Evolutionary conservation across 2,329 filamentous ascomycete species (phyloP).

Genomic region (Apiospora hydei): DNA sequence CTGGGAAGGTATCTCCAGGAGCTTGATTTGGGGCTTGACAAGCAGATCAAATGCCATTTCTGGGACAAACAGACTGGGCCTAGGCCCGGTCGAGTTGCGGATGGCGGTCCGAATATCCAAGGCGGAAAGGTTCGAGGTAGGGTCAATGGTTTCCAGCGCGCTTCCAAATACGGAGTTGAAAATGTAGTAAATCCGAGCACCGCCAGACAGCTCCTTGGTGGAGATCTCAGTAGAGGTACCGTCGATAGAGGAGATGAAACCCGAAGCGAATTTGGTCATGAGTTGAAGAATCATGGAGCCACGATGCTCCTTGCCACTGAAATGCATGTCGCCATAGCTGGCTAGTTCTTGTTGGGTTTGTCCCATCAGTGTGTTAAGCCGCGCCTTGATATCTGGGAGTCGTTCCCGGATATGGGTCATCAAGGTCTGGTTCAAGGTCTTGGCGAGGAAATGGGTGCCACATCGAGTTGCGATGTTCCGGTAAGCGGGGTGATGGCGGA

Average conservation of each 20-base stretch:
- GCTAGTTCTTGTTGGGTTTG: slow-evolving; percentile 98
- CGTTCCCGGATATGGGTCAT: slow-evolving; percentile 97
- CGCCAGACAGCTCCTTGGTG: slow-evolving; percentile 95
- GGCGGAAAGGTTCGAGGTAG: slow-evolving; percentile 92
- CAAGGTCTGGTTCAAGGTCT: slow-evolving; percentile 91
- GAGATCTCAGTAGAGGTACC: slow-evolving; percentile 98
- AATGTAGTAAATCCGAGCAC: slow-evolving; percentile 96
- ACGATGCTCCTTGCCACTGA: slow-evolving; percentile 95
- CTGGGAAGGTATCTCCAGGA: slow-evolving; percentile 92
- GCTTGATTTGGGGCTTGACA: slow-evolving; percentile 98
- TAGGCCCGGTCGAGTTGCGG: slow-evolving; percentile 94
- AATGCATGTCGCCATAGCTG: slow-evolving; percentile 97
- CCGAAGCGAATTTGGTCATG: slow-evolving; percentile 97
- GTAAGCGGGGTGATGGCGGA: slow-evolving; percentile 96
- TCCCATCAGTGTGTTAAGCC: slow-evolving; percentile 98
- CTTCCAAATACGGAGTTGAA: slow-evolving; percentile 99
- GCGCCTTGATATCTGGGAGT: slow-evolving; percentile 95
- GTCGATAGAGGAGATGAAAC: slow-evolving; percentile 98
- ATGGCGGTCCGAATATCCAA: slow-evolving; percentile 97
- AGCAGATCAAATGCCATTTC: slow-evolving; percentile 97
- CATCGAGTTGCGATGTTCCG: slow-evolving; percentile 93
- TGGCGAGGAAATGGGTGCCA: slow-evolving; percentile 92
- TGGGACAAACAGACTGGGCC: slow-evolving; percentile 94
- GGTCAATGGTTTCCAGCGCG: slow-evolving; percentile 93
- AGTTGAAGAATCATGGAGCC: slow-evolving; percentile 94